These are phyloP conservation scores for Xylaria curta DNA, from an alignment of 495 filamentous ascomycete genomes.

Conservation along the genomic window DNA sequence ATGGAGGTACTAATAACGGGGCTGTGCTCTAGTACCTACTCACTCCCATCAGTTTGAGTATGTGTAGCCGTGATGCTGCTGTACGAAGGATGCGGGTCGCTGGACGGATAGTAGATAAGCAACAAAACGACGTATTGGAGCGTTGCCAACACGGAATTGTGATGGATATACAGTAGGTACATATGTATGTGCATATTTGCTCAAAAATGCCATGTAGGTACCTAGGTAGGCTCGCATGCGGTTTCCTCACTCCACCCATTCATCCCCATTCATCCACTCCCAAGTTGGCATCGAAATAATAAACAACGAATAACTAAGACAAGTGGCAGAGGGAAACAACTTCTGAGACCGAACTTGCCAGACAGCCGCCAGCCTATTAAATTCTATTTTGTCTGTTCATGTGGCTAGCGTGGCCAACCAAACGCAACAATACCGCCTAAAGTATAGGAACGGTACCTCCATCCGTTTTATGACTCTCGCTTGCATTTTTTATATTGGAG, in stretches of 20 bases:
- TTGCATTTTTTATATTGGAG: slow-evolving; percentile 14
- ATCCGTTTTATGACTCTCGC: not conserved
- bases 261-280: not conserved
- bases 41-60: not conserved
- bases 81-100: not conserved
- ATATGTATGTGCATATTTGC: not conserved
- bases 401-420: not conserved
- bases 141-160: not conserved
- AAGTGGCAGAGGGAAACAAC: not conserved
- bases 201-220: not conserved
- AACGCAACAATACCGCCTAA: not conserved
- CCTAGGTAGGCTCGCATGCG: not conserved
- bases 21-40: not conserved
- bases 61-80: slow-evolving; percentile 14
- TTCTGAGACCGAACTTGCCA: not conserved
- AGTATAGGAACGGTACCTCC: not conserved
- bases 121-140: slow-evolving; percentile 4
- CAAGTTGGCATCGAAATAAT: not conserved
- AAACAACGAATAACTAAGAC: not conserved
- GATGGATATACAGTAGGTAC: not conserved
- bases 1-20: not conserved
- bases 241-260: not conserved
- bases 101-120: not conserved
- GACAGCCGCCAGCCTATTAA: not conserved
- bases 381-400: not conserved